phyloP scores from a whole-genome alignment of 306 rosid species.

The Quercus mongolica region DNA sequence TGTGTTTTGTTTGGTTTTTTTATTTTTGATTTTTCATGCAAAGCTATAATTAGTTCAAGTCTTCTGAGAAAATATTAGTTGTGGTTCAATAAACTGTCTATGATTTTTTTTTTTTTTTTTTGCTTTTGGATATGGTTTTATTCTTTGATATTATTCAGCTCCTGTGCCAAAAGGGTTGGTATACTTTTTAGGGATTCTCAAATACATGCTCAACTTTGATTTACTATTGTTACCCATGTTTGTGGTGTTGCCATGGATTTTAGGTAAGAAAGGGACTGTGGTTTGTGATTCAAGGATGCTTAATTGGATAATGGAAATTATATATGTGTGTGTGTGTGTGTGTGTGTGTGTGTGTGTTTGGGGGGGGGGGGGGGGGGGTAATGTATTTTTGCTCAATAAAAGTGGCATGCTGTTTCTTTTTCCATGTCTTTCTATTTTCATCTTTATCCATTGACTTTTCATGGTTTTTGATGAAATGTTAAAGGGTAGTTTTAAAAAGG shows the following conservation, averaged over 20 bases:
- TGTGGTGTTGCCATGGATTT: slow-evolving; percentile 13
- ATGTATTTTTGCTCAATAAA: slow-evolving; percentile 22
- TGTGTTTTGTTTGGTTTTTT: background rate
- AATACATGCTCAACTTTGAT: slow-evolving; percentile 4
- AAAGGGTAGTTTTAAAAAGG: background rate
- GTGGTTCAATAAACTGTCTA: background rate
- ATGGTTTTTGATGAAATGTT: background rate
- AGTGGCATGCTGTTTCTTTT: slow-evolving; percentile 15
- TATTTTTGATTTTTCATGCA: background rate
- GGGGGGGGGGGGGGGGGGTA: background rate
- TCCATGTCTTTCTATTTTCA: slow-evolving; percentile 18
- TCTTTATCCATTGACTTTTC: background rate
- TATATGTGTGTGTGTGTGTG: background rate
- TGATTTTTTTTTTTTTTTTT: background rate
- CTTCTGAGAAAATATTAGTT: background rate
- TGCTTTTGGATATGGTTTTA: background rate
- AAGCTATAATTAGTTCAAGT: background rate
- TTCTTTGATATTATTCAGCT: background rate
- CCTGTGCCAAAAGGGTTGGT: slow-evolving; percentile 4
- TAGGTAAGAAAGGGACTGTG: slow-evolving; percentile 9
- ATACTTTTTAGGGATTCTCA: background rate
- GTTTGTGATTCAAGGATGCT: slow-evolving; percentile 19
- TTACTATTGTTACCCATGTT: background rate
- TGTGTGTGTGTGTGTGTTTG: too few species aligned
- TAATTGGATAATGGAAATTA: slow-evolving; percentile 14